Percentiles rank a stretch among this genome's conserved stretches.
Evolutionary conservation across 2,329 filamentous ascomycete genomes (phyloP).

Genomic region (Monosporascus cannonballus): DNA sequence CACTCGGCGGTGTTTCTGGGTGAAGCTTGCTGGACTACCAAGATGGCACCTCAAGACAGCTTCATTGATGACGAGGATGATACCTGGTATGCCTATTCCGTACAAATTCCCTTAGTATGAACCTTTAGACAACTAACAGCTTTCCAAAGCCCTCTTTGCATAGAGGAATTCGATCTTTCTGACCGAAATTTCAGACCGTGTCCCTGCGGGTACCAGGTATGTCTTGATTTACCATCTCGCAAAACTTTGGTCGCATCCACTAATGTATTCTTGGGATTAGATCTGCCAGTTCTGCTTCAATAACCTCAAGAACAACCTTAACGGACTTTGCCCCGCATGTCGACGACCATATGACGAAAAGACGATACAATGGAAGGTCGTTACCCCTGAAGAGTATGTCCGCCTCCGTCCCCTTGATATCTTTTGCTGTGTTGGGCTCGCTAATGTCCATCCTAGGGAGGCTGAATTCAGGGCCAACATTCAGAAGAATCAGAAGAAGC

Average conservation of each 20-base stretch:
- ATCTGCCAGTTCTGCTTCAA: slow-evolving; percentile 99
- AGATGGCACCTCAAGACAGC: slow-evolving; percentile 62
- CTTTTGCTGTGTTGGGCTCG: slow-evolving; percentile 10
- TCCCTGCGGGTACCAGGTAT: slow-evolving; percentile 95
- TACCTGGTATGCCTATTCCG: slow-evolving; percentile 48
- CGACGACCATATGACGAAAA: slow-evolving; percentile 93
- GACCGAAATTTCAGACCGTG: slow-evolving; percentile 97
- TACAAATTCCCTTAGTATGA: slow-evolving; percentile 5
- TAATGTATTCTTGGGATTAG: slow-evolving; percentile 38
- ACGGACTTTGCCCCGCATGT: slow-evolving; percentile 95
- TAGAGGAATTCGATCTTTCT: slow-evolving; percentile 97
- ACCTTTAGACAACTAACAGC: slow-evolving; percentile 17
- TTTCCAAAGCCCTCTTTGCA: slow-evolving; percentile 76
- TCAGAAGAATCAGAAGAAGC: slow-evolving; percentile 88
- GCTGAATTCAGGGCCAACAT: slow-evolving; percentile 72
- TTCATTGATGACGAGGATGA: slow-evolving; percentile 70
- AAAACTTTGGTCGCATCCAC: slow-evolving; percentile 3
- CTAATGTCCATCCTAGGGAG: slow-evolving; percentile 42
- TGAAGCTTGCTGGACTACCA: slow-evolving; percentile 12
- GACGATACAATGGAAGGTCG: slow-evolving; percentile 93
- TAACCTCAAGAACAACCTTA: slow-evolving; percentile 98
- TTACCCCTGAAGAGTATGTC: slow-evolving; percentile 88
- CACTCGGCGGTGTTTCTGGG: background rate
- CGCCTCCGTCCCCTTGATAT: background rate
- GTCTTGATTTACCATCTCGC: slow-evolving; percentile 12